Conservation (phyloP, 768 basidiomycete genomes). For the Chalciporus chontae region DNA sequence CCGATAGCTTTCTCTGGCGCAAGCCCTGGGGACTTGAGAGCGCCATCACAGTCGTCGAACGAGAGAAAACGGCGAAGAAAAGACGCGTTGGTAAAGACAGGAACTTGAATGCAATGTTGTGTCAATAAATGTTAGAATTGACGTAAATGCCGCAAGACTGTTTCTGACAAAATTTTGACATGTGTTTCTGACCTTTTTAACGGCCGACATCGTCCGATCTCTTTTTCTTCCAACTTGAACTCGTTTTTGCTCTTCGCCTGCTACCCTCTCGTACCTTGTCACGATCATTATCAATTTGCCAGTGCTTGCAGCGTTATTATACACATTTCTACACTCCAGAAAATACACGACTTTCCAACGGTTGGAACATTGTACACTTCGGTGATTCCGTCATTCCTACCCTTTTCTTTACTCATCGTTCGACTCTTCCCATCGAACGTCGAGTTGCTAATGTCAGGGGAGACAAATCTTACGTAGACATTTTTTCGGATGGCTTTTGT, state of each 20-base stretch:
- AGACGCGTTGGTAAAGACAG: not conserved
- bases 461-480: constrained; percentile 33
- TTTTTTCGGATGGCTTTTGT: constrained; percentile 52
- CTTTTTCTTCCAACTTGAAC: no score
- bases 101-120: not conserved
- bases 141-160: constrained; percentile 13
- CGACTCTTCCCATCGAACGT: constrained; percentile 39
- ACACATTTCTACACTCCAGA: not conserved
- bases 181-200: no score
- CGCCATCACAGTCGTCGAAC: constrained; percentile 15
- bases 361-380: not conserved
- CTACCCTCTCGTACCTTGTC: no score
- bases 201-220: no score
- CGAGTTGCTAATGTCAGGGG: constrained; percentile 54
- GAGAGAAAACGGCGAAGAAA: not conserved
- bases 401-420: constrained; percentile 47
- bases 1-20: constrained; percentile 19
- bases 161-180: no score
- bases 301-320: no score
- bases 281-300: no score
- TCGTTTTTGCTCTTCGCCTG: no score
- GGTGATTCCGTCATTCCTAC: constrained; percentile 2
- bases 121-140: not conserved
- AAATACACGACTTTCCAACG: not conserved
- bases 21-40: constrained; percentile 19